Conservation (phyloP, 2,329 filamentous ascomycete genomes). For the Mariannaea sp. region DNA sequence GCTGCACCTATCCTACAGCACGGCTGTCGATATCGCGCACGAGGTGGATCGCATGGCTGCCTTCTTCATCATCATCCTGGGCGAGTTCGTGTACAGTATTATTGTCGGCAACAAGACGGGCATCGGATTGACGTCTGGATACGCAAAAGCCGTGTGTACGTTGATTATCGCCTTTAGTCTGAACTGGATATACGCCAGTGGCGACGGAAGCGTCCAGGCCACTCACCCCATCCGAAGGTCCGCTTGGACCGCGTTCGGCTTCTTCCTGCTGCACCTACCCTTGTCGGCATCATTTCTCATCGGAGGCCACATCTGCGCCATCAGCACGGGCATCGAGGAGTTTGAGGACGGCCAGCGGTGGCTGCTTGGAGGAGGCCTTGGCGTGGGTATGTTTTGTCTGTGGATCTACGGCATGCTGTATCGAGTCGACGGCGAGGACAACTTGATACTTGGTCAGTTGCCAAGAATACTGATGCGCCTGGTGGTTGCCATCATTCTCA, state of each 20-base stretch:
- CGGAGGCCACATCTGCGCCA: constrained; percentile 51
- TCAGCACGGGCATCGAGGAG: constrained; percentile 45
- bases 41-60: constrained; percentile 56
- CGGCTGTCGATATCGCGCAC: constrained; percentile 54
- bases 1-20: constrained; percentile 50
- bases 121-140: constrained; percentile 49
- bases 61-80: constrained; percentile 58
- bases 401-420: constrained; percentile 50
- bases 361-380: constrained; percentile 53
- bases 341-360: constrained; percentile 51
- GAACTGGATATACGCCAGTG: constrained; percentile 56
- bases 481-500: constrained; percentile 39
- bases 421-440: constrained; percentile 44
- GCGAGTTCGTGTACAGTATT: constrained; percentile 55
- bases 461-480: constrained; percentile 44
- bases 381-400: constrained; percentile 51
- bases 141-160: constrained; percentile 53
- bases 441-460: constrained; percentile 42
- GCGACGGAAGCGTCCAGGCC: constrained; percentile 50
- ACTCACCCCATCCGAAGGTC: constrained; percentile 53
- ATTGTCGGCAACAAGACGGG: constrained; percentile 53
- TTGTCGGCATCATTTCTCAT: constrained; percentile 52
- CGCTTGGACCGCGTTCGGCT: constrained; percentile 50
- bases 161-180: constrained; percentile 55
- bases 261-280: constrained; percentile 52